Conservation (phyloP, 257 asterid species). For the Fraxinus quadrangulata region DNA sequence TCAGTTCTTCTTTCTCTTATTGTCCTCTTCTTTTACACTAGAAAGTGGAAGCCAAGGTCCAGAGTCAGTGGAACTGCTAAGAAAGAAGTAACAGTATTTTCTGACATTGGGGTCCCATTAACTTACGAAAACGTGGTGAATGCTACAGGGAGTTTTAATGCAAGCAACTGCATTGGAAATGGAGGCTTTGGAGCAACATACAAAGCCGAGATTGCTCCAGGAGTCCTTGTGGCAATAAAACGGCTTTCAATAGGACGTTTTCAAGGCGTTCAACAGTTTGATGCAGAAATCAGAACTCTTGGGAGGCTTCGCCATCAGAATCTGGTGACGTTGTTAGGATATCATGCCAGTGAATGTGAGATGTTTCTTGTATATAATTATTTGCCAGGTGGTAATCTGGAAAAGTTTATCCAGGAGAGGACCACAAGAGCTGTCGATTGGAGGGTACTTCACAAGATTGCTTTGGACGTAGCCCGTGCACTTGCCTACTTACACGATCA, state of each 20-base stretch:
- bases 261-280: slow-evolving; percentile 71
- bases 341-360: slow-evolving; percentile 82
- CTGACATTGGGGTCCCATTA: slow-evolving; percentile 72
- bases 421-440: slow-evolving; percentile 74
- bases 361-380: slow-evolving; percentile 86
- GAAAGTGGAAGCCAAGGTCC: slow-evolving; percentile 79
- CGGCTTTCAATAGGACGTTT: slow-evolving; percentile 88
- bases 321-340: slow-evolving; percentile 86
- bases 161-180: slow-evolving; percentile 86
- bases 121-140: slow-evolving; percentile 75
- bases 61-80: slow-evolving; percentile 74
- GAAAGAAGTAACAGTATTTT: slow-evolving; percentile 76
- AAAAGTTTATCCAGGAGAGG: slow-evolving; percentile 78
- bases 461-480: slow-evolving; percentile 78
- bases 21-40: slow-evolving; percentile 70
- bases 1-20: slow-evolving; percentile 73
- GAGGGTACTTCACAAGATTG: slow-evolving; percentile 86
- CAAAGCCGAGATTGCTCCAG: slow-evolving; percentile 92
- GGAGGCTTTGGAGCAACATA: slow-evolving; percentile 96
- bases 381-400: slow-evolving; percentile 82
- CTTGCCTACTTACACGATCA: slow-evolving; percentile 91
- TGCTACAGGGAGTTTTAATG: slow-evolving; percentile 76
- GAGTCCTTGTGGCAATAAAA: slow-evolving; percentile 76
- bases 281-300: slow-evolving; percentile 80
- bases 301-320: slow-evolving; percentile 80